Percentiles rank a stretch among this genome's conserved stretches.
Conservation (phyloP, 2,329 filamentous ascomycete species). For the Teratosphaeria gauchensis region DNA sequence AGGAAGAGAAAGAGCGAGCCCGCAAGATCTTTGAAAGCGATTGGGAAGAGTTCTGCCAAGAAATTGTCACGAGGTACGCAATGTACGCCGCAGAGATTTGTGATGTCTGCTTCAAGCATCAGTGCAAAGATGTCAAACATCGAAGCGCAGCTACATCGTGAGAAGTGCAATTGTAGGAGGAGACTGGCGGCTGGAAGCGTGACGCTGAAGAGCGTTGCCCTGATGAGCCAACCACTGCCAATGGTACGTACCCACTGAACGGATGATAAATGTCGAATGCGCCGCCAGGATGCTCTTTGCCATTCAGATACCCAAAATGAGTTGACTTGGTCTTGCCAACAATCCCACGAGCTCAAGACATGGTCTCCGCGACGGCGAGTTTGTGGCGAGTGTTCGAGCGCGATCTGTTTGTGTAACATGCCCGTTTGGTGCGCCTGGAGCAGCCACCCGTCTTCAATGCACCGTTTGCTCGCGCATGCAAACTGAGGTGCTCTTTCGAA, state of each 20-base stretch:
- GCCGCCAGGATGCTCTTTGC: neutral
- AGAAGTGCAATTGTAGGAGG: neutral
- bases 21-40: conserved; percentile 40
- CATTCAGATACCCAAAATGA: neutral
- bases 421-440: neutral
- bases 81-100: conserved; percentile 1
- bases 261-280: neutral
- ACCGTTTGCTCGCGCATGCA: neutral
- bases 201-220: neutral
- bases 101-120: neutral
- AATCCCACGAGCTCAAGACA: neutral
- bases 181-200: neutral
- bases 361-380: neutral
- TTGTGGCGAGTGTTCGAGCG: neutral
- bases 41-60: conserved; percentile 51
- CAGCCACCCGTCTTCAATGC: neutral
- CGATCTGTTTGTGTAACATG: neutral
- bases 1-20: conserved; percentile 28
- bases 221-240: neutral
- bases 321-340: too few relatives aligned
- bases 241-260: neutral
- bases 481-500: neutral
- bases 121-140: neutral
- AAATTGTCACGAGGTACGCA: conserved; percentile 37
- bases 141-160: neutral